phyloP scores from a whole-genome alignment of 2,329 filamentous ascomycete genomes.

The Trichoderma oligosporum region DNA sequence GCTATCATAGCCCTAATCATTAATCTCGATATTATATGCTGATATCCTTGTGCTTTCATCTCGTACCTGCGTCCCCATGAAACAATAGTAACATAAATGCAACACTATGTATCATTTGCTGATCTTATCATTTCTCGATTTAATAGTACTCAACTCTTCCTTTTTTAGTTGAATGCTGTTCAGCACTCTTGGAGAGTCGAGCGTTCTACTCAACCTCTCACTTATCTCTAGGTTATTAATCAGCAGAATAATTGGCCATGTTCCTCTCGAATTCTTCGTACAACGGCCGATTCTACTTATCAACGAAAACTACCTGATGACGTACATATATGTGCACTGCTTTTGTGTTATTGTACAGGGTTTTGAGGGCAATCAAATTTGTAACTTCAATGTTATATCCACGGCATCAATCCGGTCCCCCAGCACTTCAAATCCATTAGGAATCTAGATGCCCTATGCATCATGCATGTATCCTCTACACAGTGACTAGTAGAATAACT shows the following conservation, averaged over 20 bases:
- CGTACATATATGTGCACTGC: background rate
- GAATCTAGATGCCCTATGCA: background rate
- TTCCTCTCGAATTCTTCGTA: background rate
- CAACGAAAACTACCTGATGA: background rate
- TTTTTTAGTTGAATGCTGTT: too few species aligned
- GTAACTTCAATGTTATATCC: background rate
- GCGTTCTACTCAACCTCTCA: too few species aligned
- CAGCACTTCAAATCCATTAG: background rate
- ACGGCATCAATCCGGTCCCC: background rate
- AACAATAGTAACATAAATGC: background rate
- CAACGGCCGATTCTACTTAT: background rate
- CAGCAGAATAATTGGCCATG: background rate
- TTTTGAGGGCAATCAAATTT: too few species aligned
- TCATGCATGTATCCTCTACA: background rate
- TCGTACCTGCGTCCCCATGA: background rate
- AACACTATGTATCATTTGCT: background rate
- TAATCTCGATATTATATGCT: slow-evolving; percentile 1
- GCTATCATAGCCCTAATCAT: too few species aligned
- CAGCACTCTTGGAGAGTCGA: too few species aligned
- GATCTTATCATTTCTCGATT: background rate
- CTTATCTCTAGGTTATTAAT: background rate
- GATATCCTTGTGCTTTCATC: background rate
- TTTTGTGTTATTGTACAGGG: background rate
- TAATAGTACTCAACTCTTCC: too few species aligned
- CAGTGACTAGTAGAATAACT: background rate